Evolutionary conservation across 2,329 filamentous ascomycete genomes (phyloP).

Genomic region (Tolypocladium cylindrosporum): DNA sequence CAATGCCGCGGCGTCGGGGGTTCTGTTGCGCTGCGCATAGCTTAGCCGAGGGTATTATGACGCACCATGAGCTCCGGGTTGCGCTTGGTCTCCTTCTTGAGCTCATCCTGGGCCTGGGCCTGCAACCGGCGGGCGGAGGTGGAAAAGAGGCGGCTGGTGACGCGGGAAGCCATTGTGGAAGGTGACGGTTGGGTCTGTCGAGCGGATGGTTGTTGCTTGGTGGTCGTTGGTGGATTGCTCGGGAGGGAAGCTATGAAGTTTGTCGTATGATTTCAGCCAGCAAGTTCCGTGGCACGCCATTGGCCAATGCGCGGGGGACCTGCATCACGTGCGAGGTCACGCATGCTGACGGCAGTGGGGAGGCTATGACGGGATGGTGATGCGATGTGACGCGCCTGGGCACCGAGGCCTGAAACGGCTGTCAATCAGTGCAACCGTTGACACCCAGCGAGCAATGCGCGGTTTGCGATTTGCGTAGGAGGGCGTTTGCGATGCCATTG

Average conservation of each 20-base stretch:
- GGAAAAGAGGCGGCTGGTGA: conserved; percentile 46
- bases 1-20: background rate
- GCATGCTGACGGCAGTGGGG: background rate
- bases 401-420: background rate
- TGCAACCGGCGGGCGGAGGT: conserved; percentile 42
- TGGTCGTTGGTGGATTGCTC: conserved; percentile 7
- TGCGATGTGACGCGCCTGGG: background rate
- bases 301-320: background rate
- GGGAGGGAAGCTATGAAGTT: background rate
- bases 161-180: conserved; percentile 43
- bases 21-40: conserved; percentile 1
- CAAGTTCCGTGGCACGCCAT: background rate
- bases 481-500: background rate
- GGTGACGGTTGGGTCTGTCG: conserved; percentile 4
- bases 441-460: background rate
- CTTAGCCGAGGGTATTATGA: conserved; percentile 20
- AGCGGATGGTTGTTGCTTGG: conserved; percentile 2
- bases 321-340: background rate
- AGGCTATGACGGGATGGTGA: background rate
- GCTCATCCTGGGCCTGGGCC: conserved; percentile 32
- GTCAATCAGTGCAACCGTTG: background rate
- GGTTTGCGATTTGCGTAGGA: background rate
- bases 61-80: conserved; percentile 36
- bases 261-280: background rate
- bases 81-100: conserved; percentile 49